Percentiles rank a stretch among this genome's conserved stretches.
Conservation (phyloP, 352 stramenopile genomes). For the Ochromonadaceae sp. region DNA sequence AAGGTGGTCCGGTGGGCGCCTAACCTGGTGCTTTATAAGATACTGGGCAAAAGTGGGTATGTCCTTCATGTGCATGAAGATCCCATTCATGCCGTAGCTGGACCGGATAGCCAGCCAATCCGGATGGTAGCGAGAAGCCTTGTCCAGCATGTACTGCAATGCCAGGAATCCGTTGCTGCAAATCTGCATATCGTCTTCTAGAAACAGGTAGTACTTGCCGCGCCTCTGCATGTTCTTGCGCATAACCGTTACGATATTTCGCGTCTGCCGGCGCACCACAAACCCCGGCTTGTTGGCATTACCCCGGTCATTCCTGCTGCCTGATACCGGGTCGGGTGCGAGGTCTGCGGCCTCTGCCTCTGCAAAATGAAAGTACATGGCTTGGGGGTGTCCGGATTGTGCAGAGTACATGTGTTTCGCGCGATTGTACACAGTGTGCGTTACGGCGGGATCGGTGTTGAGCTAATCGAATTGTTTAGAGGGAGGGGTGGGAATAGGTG, state of each 20-base stretch:
- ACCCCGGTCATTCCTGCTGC: slow-evolving; percentile 15
- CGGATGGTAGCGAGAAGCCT: slow-evolving; percentile 27
- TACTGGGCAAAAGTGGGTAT: slow-evolving; percentile 32
- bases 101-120: slow-evolving; percentile 35
- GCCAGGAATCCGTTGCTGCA: slow-evolving; percentile 27
- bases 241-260: slow-evolving; percentile 34
- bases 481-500: no score
- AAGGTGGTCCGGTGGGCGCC: slow-evolving; percentile 42
- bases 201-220: slow-evolving; percentile 32
- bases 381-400: slow-evolving; percentile 21
- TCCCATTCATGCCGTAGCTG: slow-evolving; percentile 42
- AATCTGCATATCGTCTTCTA: slow-evolving; percentile 41
- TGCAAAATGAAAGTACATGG: slow-evolving; percentile 24
- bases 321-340: slow-evolving; percentile 2
- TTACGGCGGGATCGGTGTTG: no score
- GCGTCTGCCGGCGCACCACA: slow-evolving; percentile 36
- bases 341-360: slow-evolving; percentile 18
- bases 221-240: slow-evolving; percentile 12
- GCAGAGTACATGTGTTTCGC: slow-evolving; percentile 22
- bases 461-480: no score
- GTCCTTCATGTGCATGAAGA: slow-evolving; percentile 36
- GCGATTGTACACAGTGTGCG: slow-evolving; percentile 32
- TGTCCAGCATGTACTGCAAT: slow-evolving; percentile 33
- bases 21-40: slow-evolving; percentile 31
- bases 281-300: slow-evolving; percentile 26